phyloP scores from a whole-genome alignment of 805 yeast species.

The Peterozyma xylosa region DNA sequence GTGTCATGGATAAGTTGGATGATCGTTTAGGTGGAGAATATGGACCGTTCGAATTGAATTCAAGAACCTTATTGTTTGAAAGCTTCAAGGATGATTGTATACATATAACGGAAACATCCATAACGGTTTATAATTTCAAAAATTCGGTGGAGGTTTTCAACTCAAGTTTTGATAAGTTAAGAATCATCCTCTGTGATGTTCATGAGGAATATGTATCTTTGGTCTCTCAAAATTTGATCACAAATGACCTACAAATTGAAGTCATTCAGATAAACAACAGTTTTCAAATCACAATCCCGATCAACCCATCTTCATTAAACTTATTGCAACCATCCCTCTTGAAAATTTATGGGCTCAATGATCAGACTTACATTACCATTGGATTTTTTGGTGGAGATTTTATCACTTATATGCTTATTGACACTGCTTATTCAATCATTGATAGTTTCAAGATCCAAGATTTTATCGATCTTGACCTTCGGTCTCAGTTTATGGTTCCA shows the following conservation, averaged over 20 bases:
- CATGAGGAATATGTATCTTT: background rate
- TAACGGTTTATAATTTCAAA: background rate
- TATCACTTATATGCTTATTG: background rate
- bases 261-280: background rate
- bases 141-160: background rate
- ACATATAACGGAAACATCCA: background rate
- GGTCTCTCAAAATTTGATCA: too few relatives aligned
- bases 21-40: background rate
- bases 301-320: background rate
- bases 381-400: constrained; percentile 6
- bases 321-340: constrained; percentile 6
- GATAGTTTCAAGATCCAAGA: background rate
- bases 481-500: constrained; percentile 2
- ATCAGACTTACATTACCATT: background rate
- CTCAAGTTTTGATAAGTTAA: background rate
- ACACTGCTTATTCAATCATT: background rate
- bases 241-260: too few relatives aligned
- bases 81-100: background rate
- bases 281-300: background rate
- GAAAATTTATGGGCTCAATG: background rate
- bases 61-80: background rate
- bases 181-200: background rate
- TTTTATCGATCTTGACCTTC: background rate
- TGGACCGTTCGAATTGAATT: background rate
- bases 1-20: background rate